Percentiles rank a stretch among this genome's conserved stretches.
Evolutionary conservation across 2,329 filamentous ascomycete species (phyloP).

Genomic region (Colletotrichum orchidophilum): DNA sequence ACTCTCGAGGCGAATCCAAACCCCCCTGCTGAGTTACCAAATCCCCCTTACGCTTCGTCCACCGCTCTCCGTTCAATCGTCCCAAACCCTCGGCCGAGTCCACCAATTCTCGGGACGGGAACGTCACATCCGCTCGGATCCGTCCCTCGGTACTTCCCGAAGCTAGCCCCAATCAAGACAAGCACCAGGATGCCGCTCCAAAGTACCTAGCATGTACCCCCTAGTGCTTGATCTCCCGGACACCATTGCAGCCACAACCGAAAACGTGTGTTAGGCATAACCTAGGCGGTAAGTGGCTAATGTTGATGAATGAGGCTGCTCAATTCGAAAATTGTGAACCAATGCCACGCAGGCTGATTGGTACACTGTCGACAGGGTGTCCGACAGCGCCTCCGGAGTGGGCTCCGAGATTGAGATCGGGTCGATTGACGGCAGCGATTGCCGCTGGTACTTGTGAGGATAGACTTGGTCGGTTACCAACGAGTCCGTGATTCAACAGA

Average conservation of each 20-base stretch:
- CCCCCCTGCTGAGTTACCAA: too few relatives aligned
- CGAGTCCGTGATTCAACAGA: not conserved
- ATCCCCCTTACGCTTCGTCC: not conserved
- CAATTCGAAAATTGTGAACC: not conserved
- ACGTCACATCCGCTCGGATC: not conserved
- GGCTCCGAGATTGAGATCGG: not conserved
- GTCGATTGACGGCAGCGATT: not conserved
- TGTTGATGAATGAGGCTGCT: not conserved
- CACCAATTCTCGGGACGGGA: not conserved
- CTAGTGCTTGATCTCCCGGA: too few relatives aligned
- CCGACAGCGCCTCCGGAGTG: not conserved
- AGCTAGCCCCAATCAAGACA: not conserved
- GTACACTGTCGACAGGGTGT: not conserved
- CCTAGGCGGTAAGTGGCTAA: not conserved
- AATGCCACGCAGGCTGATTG: not conserved
- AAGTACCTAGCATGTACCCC: too few relatives aligned
- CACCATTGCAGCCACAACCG: not conserved
- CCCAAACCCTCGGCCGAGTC: not conserved
- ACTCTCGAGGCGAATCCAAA: too few relatives aligned
- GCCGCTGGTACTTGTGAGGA: not conserved
- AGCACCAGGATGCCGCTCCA: not conserved
- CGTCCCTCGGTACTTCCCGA: not conserved
- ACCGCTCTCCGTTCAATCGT: not conserved
- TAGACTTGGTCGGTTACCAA: not conserved
- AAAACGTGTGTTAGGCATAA: not conserved